Conservation (phyloP, 805 yeast species). For the Barnettozyma sucrosica region DNA sequence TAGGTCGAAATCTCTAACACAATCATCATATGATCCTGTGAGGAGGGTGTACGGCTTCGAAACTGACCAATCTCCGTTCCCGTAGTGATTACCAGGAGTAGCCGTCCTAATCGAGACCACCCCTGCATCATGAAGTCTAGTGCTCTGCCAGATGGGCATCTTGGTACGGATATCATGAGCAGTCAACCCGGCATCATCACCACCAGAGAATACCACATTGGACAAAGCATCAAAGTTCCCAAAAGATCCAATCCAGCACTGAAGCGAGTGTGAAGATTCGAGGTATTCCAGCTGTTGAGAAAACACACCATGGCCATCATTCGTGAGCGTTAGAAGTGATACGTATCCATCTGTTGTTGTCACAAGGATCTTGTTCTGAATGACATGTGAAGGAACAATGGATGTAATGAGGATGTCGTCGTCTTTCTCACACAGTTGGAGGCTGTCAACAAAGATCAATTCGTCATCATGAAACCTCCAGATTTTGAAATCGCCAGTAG, state of each 20-base stretch:
- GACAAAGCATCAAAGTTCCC: slow-evolving; percentile 48
- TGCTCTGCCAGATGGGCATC: slow-evolving; percentile 30
- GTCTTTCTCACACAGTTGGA: slow-evolving; percentile 43
- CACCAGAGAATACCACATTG: slow-evolving; percentile 74
- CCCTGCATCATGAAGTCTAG: slow-evolving; percentile 81
- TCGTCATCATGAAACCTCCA: slow-evolving; percentile 44
- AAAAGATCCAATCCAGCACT: slow-evolving; percentile 85
- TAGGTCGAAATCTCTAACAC: slow-evolving; percentile 61
- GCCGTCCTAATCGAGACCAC: slow-evolving; percentile 73
- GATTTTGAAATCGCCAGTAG: slow-evolving; percentile 65
- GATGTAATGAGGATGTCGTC: slow-evolving; percentile 55
- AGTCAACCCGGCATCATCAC: slow-evolving; percentile 75
- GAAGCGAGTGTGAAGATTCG: slow-evolving; percentile 51
- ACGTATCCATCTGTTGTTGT: slow-evolving; percentile 69
- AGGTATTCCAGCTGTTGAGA: slow-evolving; percentile 17
- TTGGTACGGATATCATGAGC: slow-evolving; percentile 60
- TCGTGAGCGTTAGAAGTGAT: slow-evolving; percentile 29
- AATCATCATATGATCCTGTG: slow-evolving; percentile 94
- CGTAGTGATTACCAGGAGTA: slow-evolving; percentile 32
- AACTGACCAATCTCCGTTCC: slow-evolving; percentile 36
- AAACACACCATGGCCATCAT: slow-evolving; percentile 11
- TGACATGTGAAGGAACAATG: slow-evolving; percentile 46
- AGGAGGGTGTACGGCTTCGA: slow-evolving; percentile 45
- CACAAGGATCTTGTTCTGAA: slow-evolving; percentile 35
- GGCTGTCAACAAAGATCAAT: slow-evolving; percentile 23